phyloP scores from a whole-genome alignment of 768 basidiomycete genomes.

The Tephrocybe sp. region DNA sequence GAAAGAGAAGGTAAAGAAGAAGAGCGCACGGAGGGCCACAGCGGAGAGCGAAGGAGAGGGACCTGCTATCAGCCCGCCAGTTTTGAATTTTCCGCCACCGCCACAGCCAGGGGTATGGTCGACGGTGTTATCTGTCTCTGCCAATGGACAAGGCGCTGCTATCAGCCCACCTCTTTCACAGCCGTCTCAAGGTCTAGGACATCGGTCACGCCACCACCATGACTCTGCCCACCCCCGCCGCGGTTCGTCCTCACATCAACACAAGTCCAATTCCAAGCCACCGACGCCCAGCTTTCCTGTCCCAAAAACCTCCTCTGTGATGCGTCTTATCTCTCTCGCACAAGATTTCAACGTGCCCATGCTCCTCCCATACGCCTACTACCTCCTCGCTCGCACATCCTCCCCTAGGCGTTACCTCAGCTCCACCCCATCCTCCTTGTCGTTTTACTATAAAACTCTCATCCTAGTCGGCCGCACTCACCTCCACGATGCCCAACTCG shows the following conservation, averaged over 20 bases:
- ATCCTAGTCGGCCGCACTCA: conserved; percentile 40
- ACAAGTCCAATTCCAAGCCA: not conserved
- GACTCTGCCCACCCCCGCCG: not conserved
- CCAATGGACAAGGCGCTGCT: too few species aligned
- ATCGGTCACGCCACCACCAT: not conserved
- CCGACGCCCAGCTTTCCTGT: not conserved
- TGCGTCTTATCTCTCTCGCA: conserved; percentile 44
- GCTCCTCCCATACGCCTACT: conserved; percentile 47
- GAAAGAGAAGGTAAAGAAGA: conserved; percentile 19
- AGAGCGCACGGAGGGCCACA: not conserved
- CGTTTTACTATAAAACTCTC: conserved; percentile 38
- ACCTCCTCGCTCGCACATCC: conserved; percentile 43
- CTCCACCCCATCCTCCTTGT: conserved; percentile 30
- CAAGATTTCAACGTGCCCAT: conserved; percentile 35
- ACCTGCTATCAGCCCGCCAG: too few species aligned
- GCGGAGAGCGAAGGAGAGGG: not conserved
- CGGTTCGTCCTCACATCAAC: not conserved
- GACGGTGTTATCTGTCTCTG: too few species aligned
- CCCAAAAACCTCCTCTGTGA: conserved; percentile 31
- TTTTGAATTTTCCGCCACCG: too few species aligned
- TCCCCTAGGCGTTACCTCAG: conserved; percentile 34
- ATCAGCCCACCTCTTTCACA: too few species aligned
- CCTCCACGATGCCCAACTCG: conserved; percentile 39
- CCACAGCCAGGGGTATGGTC: not conserved
- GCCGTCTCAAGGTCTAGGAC: too few species aligned